Base-by-base conservation (phyloP, 768 basidiomycete genomes). In the Trametes punicea region DNA sequence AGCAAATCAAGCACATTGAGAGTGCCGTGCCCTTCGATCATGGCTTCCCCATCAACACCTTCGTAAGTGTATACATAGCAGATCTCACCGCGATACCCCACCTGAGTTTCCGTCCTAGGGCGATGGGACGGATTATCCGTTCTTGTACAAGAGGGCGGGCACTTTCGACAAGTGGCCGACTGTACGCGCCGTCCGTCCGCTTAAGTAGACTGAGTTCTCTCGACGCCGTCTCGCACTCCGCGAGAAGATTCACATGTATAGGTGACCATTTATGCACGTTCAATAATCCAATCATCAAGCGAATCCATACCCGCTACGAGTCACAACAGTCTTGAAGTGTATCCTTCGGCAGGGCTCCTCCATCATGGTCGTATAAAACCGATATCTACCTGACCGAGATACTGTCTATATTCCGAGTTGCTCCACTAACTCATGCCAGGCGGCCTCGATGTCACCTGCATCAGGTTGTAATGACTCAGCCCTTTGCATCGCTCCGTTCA, bases 351-450 rank as follows among this genome's bases (percentile, higher is more conserved):
- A n/a, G n/a, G n/a, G n/a, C n/a, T n/a, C n/a, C n/a, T n/a, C n/a
- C n/a, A n/a, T n/a, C 30, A 31, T 13, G 13, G 46, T 34, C 18
- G 20, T 5, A 39, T 5, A 21, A 41, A 10, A 21, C 6, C 18
- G n/a, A 8, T 16, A 18, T 11, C 40, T 26, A 5, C 26, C 0
- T 26, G 6, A 13, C 6, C 42, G 42, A 20, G 16, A 21, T 3
- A 3, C 13, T 15, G 0, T 11, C 49, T 39, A 60, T 1, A 54
- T 46, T 18, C 86, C 86, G 36, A 88, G 72, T 61, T 87, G 85
- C 64, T 85, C 81, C 42, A 85, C 80, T 38, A 88, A 81, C 54
- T 74, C 78, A 64, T 82, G 80, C 85, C 85, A 88, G 0, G 81
- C 79, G 15, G 82, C 70, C 64, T 88, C 83, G 48, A 85, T 60